Conservation (phyloP, 1,284 basidiomycete genomes). For the Cutaneotrichosporon sp. region DNA sequence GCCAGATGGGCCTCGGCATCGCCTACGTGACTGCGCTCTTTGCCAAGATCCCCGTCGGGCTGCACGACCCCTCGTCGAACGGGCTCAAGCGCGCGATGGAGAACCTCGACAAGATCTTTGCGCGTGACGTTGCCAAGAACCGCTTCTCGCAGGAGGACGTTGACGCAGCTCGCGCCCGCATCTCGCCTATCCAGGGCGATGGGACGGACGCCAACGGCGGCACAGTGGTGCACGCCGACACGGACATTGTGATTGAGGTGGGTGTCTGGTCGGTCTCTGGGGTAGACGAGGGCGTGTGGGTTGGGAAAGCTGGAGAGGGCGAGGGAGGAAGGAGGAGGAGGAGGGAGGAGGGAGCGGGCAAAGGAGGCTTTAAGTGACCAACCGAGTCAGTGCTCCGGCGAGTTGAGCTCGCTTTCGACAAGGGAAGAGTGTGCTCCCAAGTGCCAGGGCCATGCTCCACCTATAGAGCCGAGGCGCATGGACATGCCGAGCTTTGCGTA, state of each 20-base stretch:
- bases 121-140: constrained; percentile 84
- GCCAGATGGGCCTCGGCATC: constrained; percentile 52
- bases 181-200: constrained; percentile 59
- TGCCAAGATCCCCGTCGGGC: constrained; percentile 40
- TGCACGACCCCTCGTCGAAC: constrained; percentile 44
- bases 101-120: constrained; percentile 66
- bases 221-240: constrained; percentile 61
- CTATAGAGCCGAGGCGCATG: neutral
- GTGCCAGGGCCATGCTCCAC: no score
- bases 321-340: no score
- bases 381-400: no score
- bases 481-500: no score
- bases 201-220: constrained; percentile 35
- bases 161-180: constrained; percentile 67
- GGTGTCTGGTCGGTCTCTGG: constrained; percentile 25
- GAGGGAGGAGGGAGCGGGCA: neutral
- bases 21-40: constrained; percentile 49
- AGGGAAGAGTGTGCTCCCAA: no score
- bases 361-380: no score
- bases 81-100: constrained; percentile 38
- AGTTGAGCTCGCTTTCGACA: no score
- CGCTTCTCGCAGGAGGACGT: constrained; percentile 69
- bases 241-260: constrained; percentile 88
- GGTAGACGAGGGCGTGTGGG: no score
- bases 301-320: neutral